A percentile compares a stretch with the other conserved stretches of the same genome.
Evolutionary conservation across 257 asterid species (phyloP).

Genomic region (Nicotiana noctiflora): DNA sequence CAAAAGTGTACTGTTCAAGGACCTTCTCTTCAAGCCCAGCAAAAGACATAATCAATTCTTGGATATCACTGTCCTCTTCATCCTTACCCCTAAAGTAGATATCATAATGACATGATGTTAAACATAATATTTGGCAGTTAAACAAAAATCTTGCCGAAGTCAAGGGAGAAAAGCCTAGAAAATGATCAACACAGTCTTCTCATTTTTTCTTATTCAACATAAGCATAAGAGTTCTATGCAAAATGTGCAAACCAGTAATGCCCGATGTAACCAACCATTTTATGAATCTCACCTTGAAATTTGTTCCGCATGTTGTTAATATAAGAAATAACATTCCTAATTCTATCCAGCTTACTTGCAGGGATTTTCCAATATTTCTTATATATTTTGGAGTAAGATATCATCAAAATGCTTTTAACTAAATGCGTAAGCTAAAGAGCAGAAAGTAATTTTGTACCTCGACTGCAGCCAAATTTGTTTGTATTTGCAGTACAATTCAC

Average conservation of each 20-base stretch:
- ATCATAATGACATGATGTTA: slow-evolving; percentile 13
- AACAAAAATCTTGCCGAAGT: neutral
- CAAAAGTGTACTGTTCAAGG: slow-evolving; percentile 80
- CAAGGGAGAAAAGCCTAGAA: neutral
- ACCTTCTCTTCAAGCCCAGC: slow-evolving; percentile 91
- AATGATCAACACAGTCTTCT: neutral
- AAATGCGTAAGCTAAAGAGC: neutral
- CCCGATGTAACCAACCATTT: neutral
- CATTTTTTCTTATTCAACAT: neutral
- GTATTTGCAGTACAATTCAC: slow-evolving; percentile 63
- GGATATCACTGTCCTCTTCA: slow-evolving; percentile 72
- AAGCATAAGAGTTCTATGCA: neutral
- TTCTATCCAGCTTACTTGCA: neutral
- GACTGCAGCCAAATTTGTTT: slow-evolving; percentile 65
- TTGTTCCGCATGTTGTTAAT: neutral
- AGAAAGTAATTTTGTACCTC: slow-evolving; percentile 39
- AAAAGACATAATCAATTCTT: slow-evolving; percentile 69
- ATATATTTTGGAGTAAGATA: neutral
- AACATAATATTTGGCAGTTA: slow-evolving; percentile 13
- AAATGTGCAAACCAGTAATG: neutral
- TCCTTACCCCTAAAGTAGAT: slow-evolving; percentile 44
- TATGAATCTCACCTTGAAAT: neutral
- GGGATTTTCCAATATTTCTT: neutral
- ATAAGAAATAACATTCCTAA: neutral
- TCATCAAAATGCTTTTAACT: neutral